Base-by-base conservation (phyloP, 2,329 filamentous ascomycete species). In the Decorospora gaudefroyi region DNA sequence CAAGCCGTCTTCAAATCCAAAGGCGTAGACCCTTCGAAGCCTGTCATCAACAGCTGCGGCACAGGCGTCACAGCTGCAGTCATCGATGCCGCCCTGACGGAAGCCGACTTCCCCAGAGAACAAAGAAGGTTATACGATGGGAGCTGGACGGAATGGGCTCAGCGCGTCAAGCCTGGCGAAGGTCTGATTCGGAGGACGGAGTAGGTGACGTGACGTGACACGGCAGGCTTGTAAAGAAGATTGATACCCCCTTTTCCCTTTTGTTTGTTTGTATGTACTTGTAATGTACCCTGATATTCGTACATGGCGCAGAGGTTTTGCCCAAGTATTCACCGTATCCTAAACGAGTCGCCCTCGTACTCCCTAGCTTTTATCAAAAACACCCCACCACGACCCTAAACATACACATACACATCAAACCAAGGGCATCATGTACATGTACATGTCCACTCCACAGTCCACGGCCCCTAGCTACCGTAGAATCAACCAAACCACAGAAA, bases 31-130 rank as follows among this genome's bases (percentile, higher is more conserved):
- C 83, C 87, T 0, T 77, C 78, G 18, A 90, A 86, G 68, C 87
- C 91, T 3, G 88, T 96, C 55, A 86, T 97, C 59, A 87, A 84
- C 35, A 92, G 82, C 61, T 99, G 93, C 62, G 93, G 93, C 9
- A 96, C 91, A 5, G 93, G 93, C 22, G 92, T 99, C 37, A 97
- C 91, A 8, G 93, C 93, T 6, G 89, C 88, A 12, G 82, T 96
- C 29, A 83, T 99, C 28, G 93, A 99, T 66, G 86, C 90, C 25
- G 93, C 90, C 2, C 74, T 99, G 40, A 83, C 82, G 19, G 84
- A 90, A 69, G 89, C 91, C 15, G 85, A 84, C 1, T 91, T 84
- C 64, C 88, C 87, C 2, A 76, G 81, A 3, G 79, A 84, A 49
- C 81, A 81, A 41, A 82, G 88, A 56, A 85, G 81, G 65, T 78